phyloP scores from a whole-genome alignment of 805 yeast genomes.

The Helenozyma baotianmanensis region DNA sequence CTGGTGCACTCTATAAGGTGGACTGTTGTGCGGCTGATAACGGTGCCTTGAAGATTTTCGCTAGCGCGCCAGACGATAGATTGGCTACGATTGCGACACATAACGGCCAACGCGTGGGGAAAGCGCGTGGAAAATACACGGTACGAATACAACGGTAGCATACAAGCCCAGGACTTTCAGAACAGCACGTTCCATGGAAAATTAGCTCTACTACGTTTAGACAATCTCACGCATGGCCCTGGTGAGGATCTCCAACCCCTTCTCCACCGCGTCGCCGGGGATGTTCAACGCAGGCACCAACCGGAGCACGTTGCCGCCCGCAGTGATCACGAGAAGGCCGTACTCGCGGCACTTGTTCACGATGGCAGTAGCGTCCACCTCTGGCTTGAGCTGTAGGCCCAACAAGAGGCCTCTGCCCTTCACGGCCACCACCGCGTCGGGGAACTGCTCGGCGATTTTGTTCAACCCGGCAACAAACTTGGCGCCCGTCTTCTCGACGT shows the following conservation, averaged over 20 bases:
- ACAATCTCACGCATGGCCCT: slow-evolving; percentile 42
- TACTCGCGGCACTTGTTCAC: slow-evolving; percentile 66
- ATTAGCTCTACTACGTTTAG: too few species aligned
- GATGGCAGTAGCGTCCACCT: slow-evolving; percentile 57
- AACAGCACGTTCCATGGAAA: too few species aligned
- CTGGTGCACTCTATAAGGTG: too few species aligned
- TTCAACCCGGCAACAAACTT: slow-evolving; percentile 48
- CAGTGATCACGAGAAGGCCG: slow-evolving; percentile 83
- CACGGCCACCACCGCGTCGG: slow-evolving; percentile 58
- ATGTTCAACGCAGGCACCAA: slow-evolving; percentile 91
- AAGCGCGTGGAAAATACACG: too few species aligned
- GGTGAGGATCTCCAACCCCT: slow-evolving; percentile 70
- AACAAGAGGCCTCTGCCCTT: slow-evolving; percentile 88
- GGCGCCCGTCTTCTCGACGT: slow-evolving; percentile 59
- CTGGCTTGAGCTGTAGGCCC: slow-evolving; percentile 66
- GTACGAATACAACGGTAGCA: too few species aligned
- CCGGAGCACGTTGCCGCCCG: slow-evolving; percentile 88
- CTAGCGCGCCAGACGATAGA: too few species aligned
- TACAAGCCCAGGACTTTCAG: too few species aligned
- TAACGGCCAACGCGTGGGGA: too few species aligned
- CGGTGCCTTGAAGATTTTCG: too few species aligned
- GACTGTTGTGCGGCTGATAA: too few species aligned
- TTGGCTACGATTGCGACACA: too few species aligned
- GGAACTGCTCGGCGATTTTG: slow-evolving; percentile 50
- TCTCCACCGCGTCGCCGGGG: slow-evolving; percentile 58